phyloP scores from a whole-genome alignment of 257 asterid species.

The Leptodermis oblonga region DNA sequence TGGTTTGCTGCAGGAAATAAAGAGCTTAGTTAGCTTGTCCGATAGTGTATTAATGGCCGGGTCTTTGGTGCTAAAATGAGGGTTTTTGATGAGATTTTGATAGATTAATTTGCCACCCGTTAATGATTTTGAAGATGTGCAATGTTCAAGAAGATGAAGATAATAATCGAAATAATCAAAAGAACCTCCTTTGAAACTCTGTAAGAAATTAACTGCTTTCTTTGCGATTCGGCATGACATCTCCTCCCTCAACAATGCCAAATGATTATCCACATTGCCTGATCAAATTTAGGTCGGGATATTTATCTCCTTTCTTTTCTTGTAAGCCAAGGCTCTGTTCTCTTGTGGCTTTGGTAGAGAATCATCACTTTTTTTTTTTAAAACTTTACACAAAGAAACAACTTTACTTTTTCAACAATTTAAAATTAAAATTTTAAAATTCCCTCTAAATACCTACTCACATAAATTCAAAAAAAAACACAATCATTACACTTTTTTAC shows the following conservation, averaged over 20 bases:
- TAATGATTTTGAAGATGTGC: constrained; percentile 49
- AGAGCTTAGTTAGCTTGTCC: constrained; percentile 60
- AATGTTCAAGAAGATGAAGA: constrained; percentile 29
- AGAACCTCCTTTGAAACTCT: constrained; percentile 1
- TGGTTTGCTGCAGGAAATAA: constrained; percentile 60
- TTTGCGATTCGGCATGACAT: constrained; percentile 14
- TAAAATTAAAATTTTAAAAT: too few species aligned
- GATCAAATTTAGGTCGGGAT: neutral
- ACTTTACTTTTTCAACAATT: too few species aligned
- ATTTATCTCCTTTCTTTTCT: neutral
- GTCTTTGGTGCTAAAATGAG: constrained; percentile 14
- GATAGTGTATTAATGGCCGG: constrained; percentile 20
- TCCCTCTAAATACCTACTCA: too few species aligned
- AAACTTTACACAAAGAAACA: too few species aligned
- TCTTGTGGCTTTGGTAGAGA: too few species aligned
- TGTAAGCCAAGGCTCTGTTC: too few species aligned
- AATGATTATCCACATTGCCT: neutral
- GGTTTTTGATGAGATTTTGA: constrained; percentile 53
- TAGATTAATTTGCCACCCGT: constrained; percentile 51
- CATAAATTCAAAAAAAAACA: too few species aligned
- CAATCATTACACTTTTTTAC: too few species aligned
- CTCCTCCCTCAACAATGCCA: neutral
- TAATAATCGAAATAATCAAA: constrained; percentile 7
- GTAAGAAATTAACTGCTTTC: neutral
- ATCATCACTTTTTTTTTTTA: too few species aligned